Base-by-base conservation (phyloP, 169 alveolate species). In the Plasmodium gallinaceum region DNA sequence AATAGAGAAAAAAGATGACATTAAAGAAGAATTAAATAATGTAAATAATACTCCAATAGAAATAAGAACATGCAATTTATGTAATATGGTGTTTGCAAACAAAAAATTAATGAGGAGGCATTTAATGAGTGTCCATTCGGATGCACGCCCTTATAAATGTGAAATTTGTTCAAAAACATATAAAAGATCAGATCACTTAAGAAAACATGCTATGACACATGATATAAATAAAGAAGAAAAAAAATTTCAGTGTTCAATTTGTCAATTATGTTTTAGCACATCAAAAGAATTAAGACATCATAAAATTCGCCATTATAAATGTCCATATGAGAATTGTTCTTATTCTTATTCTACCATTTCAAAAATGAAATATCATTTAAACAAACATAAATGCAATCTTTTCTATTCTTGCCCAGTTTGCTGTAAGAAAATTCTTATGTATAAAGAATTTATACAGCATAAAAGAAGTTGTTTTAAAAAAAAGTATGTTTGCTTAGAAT, bases 141-240 rank as follows among this genome's bases (percentile, higher is more conserved):
- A 78, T 64, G 64, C 75, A 4, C 42, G 89, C 26, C 89, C 89
- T 10, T 78, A 62, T 24, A 78, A 78, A 65, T 94, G 96, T 72
- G 75, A 86, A 12, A 26, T 54, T 14, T 94, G 96, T 65, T 64
- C 43, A 37, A 71, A 74, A 37, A n/a, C 74, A 7, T 94, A 88
- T 68, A 60, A 91, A 32, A 71, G 96, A 14, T 90, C 94, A 18
- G 96, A 94, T 65, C 95, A 92, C 70, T 91, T 94, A 32, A 88
- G 90, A 68, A 75, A 94, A 12, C 96, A 94, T 88, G 37, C 60
- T 24, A 58, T 37, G 37, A 26, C 93, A 16, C 96, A 94, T 70
- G 60, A 90, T 8, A 51, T 42, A 43, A 51, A 48, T 26, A 42
- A 42, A n/a, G 89, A 64, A 16, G 65, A 58, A 78, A 43, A 42